phyloP scores from a whole-genome alignment of 306 rosid species.

The Quercus wislizeni region DNA sequence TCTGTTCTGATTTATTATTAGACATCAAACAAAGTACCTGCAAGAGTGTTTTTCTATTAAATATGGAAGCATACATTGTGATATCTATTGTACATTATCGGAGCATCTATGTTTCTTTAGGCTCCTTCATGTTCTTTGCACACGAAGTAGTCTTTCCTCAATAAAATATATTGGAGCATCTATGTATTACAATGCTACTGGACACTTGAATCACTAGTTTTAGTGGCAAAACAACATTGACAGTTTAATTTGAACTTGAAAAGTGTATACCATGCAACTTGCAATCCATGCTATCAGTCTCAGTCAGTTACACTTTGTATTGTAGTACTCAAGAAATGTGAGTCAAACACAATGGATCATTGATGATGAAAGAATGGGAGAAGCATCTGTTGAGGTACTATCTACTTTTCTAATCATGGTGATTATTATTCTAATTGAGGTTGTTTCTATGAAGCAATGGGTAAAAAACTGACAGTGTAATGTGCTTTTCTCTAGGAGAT shows the following conservation, averaged over 20 bases:
- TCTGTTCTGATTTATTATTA: not conserved
- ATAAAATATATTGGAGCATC: not conserved
- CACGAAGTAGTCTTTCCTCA: too few relatives aligned
- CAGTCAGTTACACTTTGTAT: not conserved
- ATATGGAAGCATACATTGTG: not conserved
- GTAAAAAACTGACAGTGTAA: conserved; percentile 24
- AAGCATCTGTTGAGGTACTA: conserved; percentile 91
- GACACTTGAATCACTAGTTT: not conserved
- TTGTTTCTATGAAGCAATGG: conserved; percentile 14
- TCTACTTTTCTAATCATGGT: conserved; percentile 14
- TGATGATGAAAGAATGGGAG: conserved; percentile 95
- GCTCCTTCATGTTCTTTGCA: too few relatives aligned
- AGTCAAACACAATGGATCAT: conserved; percentile 95
- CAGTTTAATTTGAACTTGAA: conserved; percentile 7
- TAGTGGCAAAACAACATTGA: not conserved
- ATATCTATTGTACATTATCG: not conserved
- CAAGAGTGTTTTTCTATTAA: not conserved
- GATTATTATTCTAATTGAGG: conserved; percentile 7
- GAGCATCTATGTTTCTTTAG: not conserved
- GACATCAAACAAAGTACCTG: not conserved
- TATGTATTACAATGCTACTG: not conserved
- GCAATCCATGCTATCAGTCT: conserved; percentile 16
- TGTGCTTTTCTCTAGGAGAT: conserved; percentile 61
- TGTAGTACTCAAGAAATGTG: conserved; percentile 92
- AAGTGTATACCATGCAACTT: conserved; percentile 16